These are phyloP conservation scores for Lactarius pseudohatsudake DNA, from an alignment of 768 basidiomycete genomes.

Conservation along the genomic window DNA sequence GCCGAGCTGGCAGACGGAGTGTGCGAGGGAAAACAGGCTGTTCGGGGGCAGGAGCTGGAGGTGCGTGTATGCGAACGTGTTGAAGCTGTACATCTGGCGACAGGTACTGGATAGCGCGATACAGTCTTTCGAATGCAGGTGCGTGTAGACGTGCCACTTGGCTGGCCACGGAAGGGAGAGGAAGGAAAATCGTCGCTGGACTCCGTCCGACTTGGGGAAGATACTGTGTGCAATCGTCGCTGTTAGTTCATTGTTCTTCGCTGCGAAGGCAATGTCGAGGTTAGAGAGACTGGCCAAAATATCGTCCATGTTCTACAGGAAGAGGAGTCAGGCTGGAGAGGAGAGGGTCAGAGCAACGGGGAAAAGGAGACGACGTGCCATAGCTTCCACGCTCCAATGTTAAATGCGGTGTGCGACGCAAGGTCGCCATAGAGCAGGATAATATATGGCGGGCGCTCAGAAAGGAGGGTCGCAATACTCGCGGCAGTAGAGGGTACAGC, in stretches of 20 bases:
- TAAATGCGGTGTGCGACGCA: background rate
- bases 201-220: background rate
- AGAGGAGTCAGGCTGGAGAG: background rate
- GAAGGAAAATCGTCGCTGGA: background rate
- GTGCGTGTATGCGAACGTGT: constrained; percentile 19
- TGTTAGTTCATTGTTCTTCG: background rate
- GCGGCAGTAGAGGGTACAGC: background rate
- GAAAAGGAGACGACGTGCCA: constrained; percentile 7
- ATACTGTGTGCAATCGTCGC: background rate
- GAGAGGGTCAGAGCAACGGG: too few species aligned
- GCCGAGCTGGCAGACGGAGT: constrained; percentile 6
- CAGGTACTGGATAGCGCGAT: constrained; percentile 21
- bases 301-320: constrained; percentile 13
- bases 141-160: constrained; percentile 13
- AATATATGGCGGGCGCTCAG: constrained; percentile 18
- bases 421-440: background rate
- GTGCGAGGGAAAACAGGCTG: constrained; percentile 16
- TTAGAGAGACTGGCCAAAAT: constrained; percentile 3
- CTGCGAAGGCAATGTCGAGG: constrained; percentile 1
- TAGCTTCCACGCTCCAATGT: constrained; percentile 3
- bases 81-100: constrained; percentile 18
- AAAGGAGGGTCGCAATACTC: background rate
- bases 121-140: constrained; percentile 14
- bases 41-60: constrained; percentile 20
- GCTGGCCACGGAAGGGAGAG: constrained; percentile 10